Base-by-base conservation (phyloP, 2,329 filamentous ascomycete species). In the Paecilomyces niveus region DNA sequence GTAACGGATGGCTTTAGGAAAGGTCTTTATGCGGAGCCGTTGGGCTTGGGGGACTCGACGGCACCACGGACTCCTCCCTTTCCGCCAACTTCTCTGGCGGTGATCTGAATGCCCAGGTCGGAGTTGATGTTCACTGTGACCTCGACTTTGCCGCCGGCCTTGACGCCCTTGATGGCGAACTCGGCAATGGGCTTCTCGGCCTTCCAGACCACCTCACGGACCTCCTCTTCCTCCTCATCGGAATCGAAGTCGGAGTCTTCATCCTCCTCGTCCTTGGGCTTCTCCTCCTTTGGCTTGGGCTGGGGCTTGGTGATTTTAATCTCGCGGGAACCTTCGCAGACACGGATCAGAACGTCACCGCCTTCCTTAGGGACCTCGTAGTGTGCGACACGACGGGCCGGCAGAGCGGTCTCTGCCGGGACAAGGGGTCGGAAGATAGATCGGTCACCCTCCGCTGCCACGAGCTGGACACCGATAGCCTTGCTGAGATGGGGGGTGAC, bases 281-380 rank as follows among this genome's bases (percentile, higher is more conserved):
- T 80, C 62, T 81, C 80, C 24, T 80, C 74, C 76, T 90, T 89
- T 60, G 85, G 65, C 81, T 91, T 91, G 61, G 88, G 85, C 78
- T 93, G 89, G 35, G 90, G 87, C 80, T 94, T 91, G 62, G 90
- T 93, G 68, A 96, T 87, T 78, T 96, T 95, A 81, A 97, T 97
- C 75, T 96, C 89, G 50, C 90, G 88, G 66, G 84, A 84, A 66
- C 91, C 94, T 80, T 99, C 94, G 64, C 88, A 90, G 57, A 99
- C 83, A 77, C 89, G 90, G 74, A 99, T 79, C 11, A 97, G 81
- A 3, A 97, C 89, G 69, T 96, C 89, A 56, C 94, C 94, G 61
- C 92, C 92, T 53, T 87, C 85, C 73, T 89, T 86, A 60, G 91
- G 88, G 5, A 85, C 88, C 50, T 83, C 73, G 68, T 97, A 86